A percentile compares a stretch with the other conserved stretches of the same genome.
Evolutionary conservation across 2,329 filamentous ascomycete genomes (phyloP).

Genomic region (Fusarium sp.): DNA sequence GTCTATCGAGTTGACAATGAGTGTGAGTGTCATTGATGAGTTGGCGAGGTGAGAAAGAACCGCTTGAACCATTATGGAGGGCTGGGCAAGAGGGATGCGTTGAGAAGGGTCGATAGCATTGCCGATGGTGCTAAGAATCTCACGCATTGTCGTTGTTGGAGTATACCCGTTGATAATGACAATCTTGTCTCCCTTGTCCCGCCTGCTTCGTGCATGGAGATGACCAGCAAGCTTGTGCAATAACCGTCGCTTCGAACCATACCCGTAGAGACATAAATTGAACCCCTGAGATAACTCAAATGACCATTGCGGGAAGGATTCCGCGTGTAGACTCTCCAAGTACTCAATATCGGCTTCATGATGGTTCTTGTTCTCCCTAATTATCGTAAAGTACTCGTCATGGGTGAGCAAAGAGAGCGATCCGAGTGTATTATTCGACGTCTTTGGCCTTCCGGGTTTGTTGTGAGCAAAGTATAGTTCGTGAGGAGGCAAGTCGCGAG

Average conservation of each 20-base stretch:
- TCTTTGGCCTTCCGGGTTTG: slow-evolving; percentile 82
- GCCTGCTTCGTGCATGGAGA: slow-evolving; percentile 58
- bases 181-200: slow-evolving; percentile 62
- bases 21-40: slow-evolving; percentile 63
- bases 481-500: slow-evolving; percentile 84
- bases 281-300: slow-evolving; percentile 92
- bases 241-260: slow-evolving; percentile 86
- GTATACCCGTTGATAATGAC: slow-evolving; percentile 90
- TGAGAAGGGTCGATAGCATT: slow-evolving; percentile 67
- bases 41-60: slow-evolving; percentile 71
- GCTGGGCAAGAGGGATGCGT: slow-evolving; percentile 70
- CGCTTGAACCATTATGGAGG: slow-evolving; percentile 75
- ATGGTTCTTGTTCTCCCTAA: slow-evolving; percentile 73
- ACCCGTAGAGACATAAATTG: slow-evolving; percentile 91
- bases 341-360: slow-evolving; percentile 78
- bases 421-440: slow-evolving; percentile 86
- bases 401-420: slow-evolving; percentile 84
- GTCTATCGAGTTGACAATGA: slow-evolving; percentile 91
- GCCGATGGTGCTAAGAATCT: slow-evolving; percentile 77
- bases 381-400: slow-evolving; percentile 84
- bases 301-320: slow-evolving; percentile 90
- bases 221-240: slow-evolving; percentile 81
- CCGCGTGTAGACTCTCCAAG: slow-evolving; percentile 79
- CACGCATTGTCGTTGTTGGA: slow-evolving; percentile 72
- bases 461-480: slow-evolving; percentile 97